Evolutionary conservation across 2,329 filamentous ascomycete genomes (phyloP).

Genomic region (Aspergillus spinulosporus): DNA sequence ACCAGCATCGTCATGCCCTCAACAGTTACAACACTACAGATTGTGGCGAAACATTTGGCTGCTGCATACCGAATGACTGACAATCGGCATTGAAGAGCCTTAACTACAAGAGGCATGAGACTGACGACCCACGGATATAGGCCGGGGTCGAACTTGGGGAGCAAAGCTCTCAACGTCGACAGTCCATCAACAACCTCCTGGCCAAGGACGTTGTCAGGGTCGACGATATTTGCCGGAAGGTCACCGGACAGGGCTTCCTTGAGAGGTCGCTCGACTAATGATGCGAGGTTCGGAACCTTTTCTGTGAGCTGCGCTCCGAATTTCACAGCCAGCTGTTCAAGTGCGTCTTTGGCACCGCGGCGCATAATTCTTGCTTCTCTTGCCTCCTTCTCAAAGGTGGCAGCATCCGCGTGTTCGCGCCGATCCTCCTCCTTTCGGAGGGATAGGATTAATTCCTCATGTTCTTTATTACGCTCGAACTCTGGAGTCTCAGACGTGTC

Average conservation of each 20-base stretch:
- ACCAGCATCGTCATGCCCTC: constrained; percentile 96
- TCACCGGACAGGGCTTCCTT: constrained; percentile 69
- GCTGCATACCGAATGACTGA: constrained; percentile 96
- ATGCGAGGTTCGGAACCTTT: constrained; percentile 78
- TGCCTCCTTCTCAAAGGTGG: constrained; percentile 84
- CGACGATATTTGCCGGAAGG: constrained; percentile 70
- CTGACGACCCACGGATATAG: constrained; percentile 79
- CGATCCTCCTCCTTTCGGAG: constrained; percentile 97
- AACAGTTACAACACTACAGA: constrained; percentile 94
- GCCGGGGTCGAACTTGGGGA: constrained; percentile 78
- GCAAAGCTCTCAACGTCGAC: constrained; percentile 86
- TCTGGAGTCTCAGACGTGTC: constrained; percentile 97
- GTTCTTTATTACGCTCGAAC: constrained; percentile 77
- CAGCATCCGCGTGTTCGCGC: constrained; percentile 86
- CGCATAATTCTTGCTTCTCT: constrained; percentile 86
- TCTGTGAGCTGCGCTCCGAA: constrained; percentile 77
- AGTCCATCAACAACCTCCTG: constrained; percentile 93
- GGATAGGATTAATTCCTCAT: constrained; percentile 83
- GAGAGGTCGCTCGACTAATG: constrained; percentile 80
- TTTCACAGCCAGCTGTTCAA: constrained; percentile 79
- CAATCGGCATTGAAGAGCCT: constrained; percentile 80
- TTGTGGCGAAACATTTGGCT: constrained; percentile 93
- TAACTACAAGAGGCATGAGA: constrained; percentile 81
- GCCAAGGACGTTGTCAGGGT: constrained; percentile 73
- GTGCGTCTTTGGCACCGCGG: constrained; percentile 87